Percentiles rank a stretch among this genome's conserved stretches.
Evolutionary conservation across 2,329 filamentous ascomycete genomes (phyloP).

Genomic region (Fusarium sp.): DNA sequence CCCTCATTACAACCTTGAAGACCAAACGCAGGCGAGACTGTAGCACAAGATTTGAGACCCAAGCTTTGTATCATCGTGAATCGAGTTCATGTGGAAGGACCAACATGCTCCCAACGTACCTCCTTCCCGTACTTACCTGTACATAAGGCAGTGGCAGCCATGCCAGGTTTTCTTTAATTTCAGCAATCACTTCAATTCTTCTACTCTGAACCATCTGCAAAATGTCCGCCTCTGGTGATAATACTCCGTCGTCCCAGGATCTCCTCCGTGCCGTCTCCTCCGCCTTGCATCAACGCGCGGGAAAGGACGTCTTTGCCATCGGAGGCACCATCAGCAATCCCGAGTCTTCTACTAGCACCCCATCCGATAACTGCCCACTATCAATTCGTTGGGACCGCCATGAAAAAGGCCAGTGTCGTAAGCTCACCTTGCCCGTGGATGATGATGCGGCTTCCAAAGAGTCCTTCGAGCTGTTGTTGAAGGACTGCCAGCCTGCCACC

Average conservation of each 20-base stretch:
- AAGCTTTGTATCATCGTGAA: no score
- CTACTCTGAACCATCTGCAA: rapidly evolving
- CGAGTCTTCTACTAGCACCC: not conserved
- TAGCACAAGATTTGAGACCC: not conserved
- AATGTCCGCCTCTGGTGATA: no score
- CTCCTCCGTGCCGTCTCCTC: conserved; percentile 11
- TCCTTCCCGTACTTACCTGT: no score
- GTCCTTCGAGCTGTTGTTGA: not conserved
- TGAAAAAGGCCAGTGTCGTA: not conserved
- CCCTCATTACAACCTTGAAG: not conserved
- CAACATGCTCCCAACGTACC: no score
- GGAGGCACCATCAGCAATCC: conserved; percentile 5
- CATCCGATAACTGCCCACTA: not conserved
- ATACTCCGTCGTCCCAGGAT: rapidly evolving
- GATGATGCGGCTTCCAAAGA: not conserved
- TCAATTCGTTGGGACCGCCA: conserved; percentile 1
- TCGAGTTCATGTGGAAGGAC: no score
- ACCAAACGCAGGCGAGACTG: not conserved
- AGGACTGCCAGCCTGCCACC: not conserved
- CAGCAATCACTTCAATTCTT: not conserved
- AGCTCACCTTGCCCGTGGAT: not conserved
- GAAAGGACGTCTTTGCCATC: conserved; percentile 26
- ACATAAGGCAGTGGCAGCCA: no score
- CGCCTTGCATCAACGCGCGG: not conserved
- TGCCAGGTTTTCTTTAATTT: not conserved